Conservation (phyloP, 2,329 filamentous ascomycete species). For the Bipolaris zeicola region DNA sequence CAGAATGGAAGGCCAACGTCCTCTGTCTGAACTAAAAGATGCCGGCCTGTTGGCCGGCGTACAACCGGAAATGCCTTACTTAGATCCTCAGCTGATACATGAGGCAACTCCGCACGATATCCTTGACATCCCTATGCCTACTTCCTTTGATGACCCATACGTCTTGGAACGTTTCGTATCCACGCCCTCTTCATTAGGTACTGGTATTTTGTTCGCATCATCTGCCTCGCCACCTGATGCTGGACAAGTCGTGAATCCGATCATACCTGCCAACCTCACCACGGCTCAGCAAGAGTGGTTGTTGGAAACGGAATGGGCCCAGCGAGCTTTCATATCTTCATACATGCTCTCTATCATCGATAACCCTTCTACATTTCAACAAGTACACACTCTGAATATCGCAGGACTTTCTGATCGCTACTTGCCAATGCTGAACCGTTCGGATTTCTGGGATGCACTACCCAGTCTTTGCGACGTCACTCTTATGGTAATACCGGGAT, state of each 20-base stretch:
- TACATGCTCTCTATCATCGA: conserved; percentile 70
- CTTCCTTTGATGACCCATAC: conserved; percentile 30
- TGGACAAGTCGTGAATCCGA: conserved; percentile 34
- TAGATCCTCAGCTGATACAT: conserved; percentile 37
- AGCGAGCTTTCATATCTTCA: conserved; percentile 70
- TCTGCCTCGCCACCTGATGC: conserved; percentile 28
- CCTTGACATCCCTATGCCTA: conserved; percentile 23
- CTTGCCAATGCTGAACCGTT: conserved; percentile 60
- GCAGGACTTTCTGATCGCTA: conserved; percentile 68
- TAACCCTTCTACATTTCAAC: conserved; percentile 59
- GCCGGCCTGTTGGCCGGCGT: conserved; percentile 14
- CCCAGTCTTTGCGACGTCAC: conserved; percentile 61
- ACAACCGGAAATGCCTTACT: conserved; percentile 38
- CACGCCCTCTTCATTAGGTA: conserved; percentile 16
- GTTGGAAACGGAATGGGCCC: conserved; percentile 70
- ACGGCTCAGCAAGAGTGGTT: conserved; percentile 71
- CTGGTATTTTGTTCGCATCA: conserved; percentile 46
- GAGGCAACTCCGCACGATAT: conserved; percentile 32
- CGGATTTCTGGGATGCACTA: conserved; percentile 67
- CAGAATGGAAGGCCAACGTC: conserved; percentile 27
- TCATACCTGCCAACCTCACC: conserved; percentile 64
- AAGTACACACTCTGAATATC: conserved; percentile 65
- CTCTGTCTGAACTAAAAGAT: conserved; percentile 23
- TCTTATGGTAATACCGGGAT: conserved; percentile 68
- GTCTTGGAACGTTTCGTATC: conserved; percentile 27